These are phyloP conservation scores for Alternaria atra DNA, from an alignment of 2,329 filamentous ascomycete genomes.

Conservation along the genomic window DNA sequence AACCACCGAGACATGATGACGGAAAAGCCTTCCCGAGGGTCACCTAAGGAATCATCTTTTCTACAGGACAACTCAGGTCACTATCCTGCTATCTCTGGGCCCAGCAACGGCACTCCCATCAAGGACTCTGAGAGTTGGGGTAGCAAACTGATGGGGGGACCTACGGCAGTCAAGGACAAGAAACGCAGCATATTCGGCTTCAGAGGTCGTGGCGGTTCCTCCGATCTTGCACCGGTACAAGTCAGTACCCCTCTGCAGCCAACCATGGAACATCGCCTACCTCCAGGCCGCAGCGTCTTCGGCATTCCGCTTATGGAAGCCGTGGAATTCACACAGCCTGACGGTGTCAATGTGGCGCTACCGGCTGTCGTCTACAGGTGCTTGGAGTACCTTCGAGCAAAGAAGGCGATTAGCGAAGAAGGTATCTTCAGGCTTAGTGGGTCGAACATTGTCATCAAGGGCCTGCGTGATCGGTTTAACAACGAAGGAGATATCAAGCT, in stretches of 20 bases:
- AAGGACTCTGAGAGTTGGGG: slow-evolving; percentile 86
- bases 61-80: slow-evolving; percentile 36
- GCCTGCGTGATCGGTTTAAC: slow-evolving; percentile 91
- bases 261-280: slow-evolving; percentile 34
- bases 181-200: slow-evolving; percentile 77
- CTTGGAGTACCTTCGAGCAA: slow-evolving; percentile 87
- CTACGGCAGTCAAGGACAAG: slow-evolving; percentile 76
- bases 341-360: slow-evolving; percentile 76
- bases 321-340: slow-evolving; percentile 79
- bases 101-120: slow-evolving; percentile 84
- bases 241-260: slow-evolving; percentile 27
- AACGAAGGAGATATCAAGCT: slow-evolving; percentile 90
- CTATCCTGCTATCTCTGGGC: slow-evolving; percentile 74
- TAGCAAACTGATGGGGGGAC: slow-evolving; percentile 63
- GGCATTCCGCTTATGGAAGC: slow-evolving; percentile 87
- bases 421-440: slow-evolving; percentile 97
- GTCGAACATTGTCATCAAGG: slow-evolving; percentile 94
- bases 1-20: slow-evolving; percentile 40
- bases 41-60: slow-evolving; percentile 49
- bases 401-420: slow-evolving; percentile 84
- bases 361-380: slow-evolving; percentile 95
- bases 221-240: slow-evolving; percentile 62
- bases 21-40: slow-evolving; percentile 34
- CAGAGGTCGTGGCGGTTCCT: slow-evolving; percentile 72
- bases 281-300: slow-evolving; percentile 72